A percentile compares a stretch with the other conserved stretches of the same genome.
Evolutionary conservation across 78 protist species (phyloP).

Genomic region (Dictyostelium capitatum): DNA sequence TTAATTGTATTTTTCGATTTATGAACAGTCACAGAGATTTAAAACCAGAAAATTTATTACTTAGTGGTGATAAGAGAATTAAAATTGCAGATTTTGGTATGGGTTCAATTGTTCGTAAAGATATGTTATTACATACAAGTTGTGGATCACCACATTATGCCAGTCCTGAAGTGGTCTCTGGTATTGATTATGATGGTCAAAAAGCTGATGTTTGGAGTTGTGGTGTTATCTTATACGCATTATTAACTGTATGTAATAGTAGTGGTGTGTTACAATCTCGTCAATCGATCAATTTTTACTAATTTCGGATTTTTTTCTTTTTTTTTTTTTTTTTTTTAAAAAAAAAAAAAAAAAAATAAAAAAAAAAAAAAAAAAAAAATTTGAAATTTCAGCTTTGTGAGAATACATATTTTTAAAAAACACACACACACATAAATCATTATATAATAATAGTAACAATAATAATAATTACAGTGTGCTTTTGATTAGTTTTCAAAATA

Average conservation of each 20-base stretch:
- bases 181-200: slow-evolving; percentile 87
- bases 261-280: no score
- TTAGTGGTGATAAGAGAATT: slow-evolving; percentile 78
- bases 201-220: slow-evolving; percentile 92
- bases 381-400: no score
- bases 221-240: slow-evolving; percentile 93
- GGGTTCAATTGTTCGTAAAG: slow-evolving; percentile 83
- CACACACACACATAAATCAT: no score
- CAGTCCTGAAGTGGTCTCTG: slow-evolving; percentile 92
- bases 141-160: slow-evolving; percentile 95
- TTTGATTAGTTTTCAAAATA: no score
- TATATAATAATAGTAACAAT: no score
- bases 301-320: not conserved
- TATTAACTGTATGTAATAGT: slow-evolving; percentile 78
- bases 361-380: not conserved
- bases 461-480: no score
- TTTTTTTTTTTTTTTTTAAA: not conserved
- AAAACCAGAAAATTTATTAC: slow-evolving; percentile 98
- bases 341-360: no score
- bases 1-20: no score
- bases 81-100: slow-evolving; percentile 93
- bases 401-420: no score
- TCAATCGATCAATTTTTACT: not conserved
- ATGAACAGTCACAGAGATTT: slow-evolving; percentile 99
- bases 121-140: slow-evolving; percentile 69